Base-by-base conservation (phyloP, 345 rosid species). In the Gossypium raimondii region DNA sequence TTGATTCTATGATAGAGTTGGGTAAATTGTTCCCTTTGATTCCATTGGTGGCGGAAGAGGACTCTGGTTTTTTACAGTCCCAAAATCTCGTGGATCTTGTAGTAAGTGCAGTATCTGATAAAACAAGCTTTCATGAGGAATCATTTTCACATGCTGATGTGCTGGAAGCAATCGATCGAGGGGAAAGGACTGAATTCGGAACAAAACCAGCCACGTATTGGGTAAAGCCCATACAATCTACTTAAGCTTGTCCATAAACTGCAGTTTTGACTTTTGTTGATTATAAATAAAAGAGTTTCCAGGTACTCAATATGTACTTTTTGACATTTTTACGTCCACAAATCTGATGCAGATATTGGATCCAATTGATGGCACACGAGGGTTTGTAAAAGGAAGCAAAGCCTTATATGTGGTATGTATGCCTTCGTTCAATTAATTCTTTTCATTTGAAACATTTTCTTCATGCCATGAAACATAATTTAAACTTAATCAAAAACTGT, bases 11-110 rank as follows among this genome's bases (percentile, higher is more conserved):
- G 77, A 73, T 77, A 94, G 97, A 92, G 85, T 82, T 94, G 66
- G 72, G 93, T 60, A 86, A 84, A 73, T 60, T 75, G 79, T 92
- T 92, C 85, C 98, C 98, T 74, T 83, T 88, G 24, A 86, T 92
- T 81, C 97, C 98, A 12, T 76, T 94, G 81, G 97, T 94, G 74
- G 98, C 97, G 71, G 98, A 92, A 78, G 98, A 94, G 82, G 97
- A 94, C 80, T 89, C 97, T 76, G 80, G 85, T 2, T 89, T 85
- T 80, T 67, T 94, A 75, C 85, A 89, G 63, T 74, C 86, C 45
- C 88, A 87, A 72, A 86, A 87, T 78, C 86, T 94, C 62, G 92
- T 89, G 61, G 89, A 84, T 76, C 81, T 87, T 77, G 92, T 94
- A 63, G 86, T 81, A 58, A 85, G 82, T 85, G 90, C 79, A 66